Evolutionary conservation across 2,329 filamentous ascomycete species (phyloP).

Genomic region (Talaromyces sp.): DNA sequence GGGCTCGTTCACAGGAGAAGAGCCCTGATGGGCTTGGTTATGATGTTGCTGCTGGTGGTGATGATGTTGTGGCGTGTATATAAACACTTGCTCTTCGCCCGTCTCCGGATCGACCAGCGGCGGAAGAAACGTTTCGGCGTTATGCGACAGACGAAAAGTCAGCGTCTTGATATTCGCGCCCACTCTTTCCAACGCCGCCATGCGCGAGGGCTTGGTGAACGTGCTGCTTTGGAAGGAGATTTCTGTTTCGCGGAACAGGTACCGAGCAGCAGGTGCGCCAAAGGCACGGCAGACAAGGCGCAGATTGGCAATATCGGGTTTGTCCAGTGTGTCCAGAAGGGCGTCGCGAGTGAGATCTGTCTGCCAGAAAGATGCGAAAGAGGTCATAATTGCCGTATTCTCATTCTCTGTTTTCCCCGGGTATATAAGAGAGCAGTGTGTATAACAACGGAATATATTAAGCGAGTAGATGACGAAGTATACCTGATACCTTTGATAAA

Average conservation of each 20-base stretch:
- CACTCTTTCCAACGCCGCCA: constrained; percentile 70
- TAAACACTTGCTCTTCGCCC: constrained; percentile 71
- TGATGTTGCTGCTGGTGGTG: constrained; percentile 13
- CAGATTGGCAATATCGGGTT: constrained; percentile 27
- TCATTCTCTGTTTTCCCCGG: background rate
- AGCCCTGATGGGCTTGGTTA: constrained; percentile 22
- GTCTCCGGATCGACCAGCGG: constrained; percentile 74
- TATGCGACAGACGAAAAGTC: constrained; percentile 71
- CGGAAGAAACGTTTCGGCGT: constrained; percentile 71
- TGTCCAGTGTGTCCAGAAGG: constrained; percentile 24
- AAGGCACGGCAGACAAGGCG: constrained; percentile 33
- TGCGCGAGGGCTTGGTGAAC: constrained; percentile 67
- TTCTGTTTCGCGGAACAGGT: constrained; percentile 39
- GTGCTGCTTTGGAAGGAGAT: constrained; percentile 54
- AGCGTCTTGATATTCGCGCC: constrained; percentile 73
- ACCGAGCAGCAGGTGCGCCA: constrained; percentile 24
- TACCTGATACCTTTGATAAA: background rate
- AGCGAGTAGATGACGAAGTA: background rate
- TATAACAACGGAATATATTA: background rate
- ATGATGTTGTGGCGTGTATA: constrained; percentile 65
- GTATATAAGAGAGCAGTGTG: background rate
- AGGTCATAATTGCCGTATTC: constrained; percentile 1
- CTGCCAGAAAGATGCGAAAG: constrained; percentile 31
- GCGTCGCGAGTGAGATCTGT: constrained; percentile 27
- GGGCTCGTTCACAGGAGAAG: constrained; percentile 33